A percentile compares a stretch with the other conserved stretches of the same genome.
Conservation (phyloP, 495 filamentous ascomycete species). For the Podospora pseudoanserina region DNA sequence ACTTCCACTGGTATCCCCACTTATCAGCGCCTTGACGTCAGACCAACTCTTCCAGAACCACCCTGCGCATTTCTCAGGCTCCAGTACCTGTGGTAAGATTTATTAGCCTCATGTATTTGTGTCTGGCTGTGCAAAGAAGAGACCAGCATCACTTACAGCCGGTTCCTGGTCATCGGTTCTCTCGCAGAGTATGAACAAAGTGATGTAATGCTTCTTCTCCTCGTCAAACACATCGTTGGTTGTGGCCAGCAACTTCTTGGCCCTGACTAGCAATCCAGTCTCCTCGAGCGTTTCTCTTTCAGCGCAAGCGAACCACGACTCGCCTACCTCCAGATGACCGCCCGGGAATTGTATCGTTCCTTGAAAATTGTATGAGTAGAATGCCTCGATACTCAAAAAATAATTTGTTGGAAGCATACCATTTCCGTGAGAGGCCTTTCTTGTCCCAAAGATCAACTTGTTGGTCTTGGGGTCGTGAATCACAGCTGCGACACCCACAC, state of each 20-base stretch:
- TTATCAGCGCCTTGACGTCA: slow-evolving; percentile 32
- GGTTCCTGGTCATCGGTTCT: slow-evolving; percentile 47
- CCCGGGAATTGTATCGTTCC: slow-evolving; percentile 64
- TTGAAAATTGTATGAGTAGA: slow-evolving; percentile 6
- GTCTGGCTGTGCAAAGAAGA: not conserved
- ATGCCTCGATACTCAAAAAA: not conserved
- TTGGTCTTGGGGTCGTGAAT: slow-evolving; percentile 31
- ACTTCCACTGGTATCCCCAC: not conserved
- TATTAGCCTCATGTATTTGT: not conserved
- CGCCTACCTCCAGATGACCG: slow-evolving; percentile 65
- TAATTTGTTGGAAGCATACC: not conserved
- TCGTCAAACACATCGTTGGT: slow-evolving; percentile 58
- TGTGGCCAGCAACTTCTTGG: slow-evolving; percentile 48
- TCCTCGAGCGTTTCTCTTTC: slow-evolving; percentile 65
- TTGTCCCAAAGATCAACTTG: slow-evolving; percentile 38
- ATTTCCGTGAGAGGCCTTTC: slow-evolving; percentile 39
- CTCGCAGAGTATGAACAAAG: slow-evolving; percentile 54
- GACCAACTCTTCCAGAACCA: slow-evolving; percentile 62
- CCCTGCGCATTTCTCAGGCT: slow-evolving; percentile 62
- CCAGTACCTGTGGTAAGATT: slow-evolving; percentile 41
- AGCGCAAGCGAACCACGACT: slow-evolving; percentile 55
- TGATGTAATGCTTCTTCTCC: slow-evolving; percentile 61
- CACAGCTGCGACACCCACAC: slow-evolving; percentile 43
- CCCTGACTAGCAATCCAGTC: slow-evolving; percentile 53
- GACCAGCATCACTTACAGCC: slow-evolving; percentile 39